Conservation (phyloP, 1,284 basidiomycete genomes). For the Austroboletus niveus region DNA sequence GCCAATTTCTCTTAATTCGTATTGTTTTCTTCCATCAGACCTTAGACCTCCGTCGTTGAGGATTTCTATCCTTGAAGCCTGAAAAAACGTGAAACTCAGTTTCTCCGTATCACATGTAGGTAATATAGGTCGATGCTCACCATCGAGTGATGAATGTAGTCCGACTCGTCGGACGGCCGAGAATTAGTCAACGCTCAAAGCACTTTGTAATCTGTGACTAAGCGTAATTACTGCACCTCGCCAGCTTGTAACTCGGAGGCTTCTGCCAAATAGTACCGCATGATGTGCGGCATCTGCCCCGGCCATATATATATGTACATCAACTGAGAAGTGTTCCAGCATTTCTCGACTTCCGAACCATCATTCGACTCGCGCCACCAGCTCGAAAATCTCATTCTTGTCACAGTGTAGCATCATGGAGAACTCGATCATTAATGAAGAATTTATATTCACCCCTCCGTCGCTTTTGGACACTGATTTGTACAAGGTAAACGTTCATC, state of each 20-base stretch:
- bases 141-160: not conserved
- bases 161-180: not conserved
- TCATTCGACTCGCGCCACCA: not conserved
- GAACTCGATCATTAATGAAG: not conserved
- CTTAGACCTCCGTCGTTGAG: slow-evolving; percentile 88
- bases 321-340: not conserved
- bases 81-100: not conserved
- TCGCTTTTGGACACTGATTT: slow-evolving; percentile 94
- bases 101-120: too few relatives aligned
- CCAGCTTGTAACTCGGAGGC: too few relatives aligned
- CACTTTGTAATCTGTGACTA: not conserved
- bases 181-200: not conserved
- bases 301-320: not conserved
- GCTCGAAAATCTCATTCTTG: not conserved
- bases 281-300: not conserved
- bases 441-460: slow-evolving; percentile 15
- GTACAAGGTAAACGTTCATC: slow-evolving; percentile 70
- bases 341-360: not conserved
- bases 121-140: too few relatives aligned
- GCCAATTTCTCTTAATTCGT: slow-evolving; percentile 82
- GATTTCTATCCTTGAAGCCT: slow-evolving; percentile 83
- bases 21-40: slow-evolving; percentile 87
- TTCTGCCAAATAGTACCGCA: too few relatives aligned
- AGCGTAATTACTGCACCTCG: not conserved
- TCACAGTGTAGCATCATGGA: slow-evolving; percentile 12